Evolutionary conservation across 2,329 filamentous ascomycete species (phyloP).

Genomic region (Rhinocladiella similis): DNA sequence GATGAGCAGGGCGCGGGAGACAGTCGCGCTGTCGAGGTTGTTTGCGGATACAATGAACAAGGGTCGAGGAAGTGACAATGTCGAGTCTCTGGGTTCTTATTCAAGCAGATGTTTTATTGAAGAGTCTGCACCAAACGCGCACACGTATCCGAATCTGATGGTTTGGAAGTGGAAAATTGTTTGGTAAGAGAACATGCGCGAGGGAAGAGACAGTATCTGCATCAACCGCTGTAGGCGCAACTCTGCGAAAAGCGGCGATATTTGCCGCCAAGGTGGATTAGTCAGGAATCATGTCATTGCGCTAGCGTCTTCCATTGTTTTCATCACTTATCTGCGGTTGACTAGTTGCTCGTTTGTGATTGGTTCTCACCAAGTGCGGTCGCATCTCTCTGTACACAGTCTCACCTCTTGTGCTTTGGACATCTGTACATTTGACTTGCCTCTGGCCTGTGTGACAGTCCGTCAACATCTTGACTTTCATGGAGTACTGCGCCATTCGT

Average conservation of each 20-base stretch:
- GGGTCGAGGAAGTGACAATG: not conserved
- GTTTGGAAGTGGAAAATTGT: not conserved
- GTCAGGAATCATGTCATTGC: not conserved
- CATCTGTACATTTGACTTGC: not conserved
- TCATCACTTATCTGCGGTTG: not conserved
- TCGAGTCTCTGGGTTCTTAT: not conserved
- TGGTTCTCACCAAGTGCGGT: not conserved
- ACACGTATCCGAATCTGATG: not conserved
- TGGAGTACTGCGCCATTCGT: too few species aligned
- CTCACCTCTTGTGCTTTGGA: too few species aligned
- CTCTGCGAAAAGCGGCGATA: not conserved
- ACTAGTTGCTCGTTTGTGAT: not conserved
- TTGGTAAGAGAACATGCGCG: too few species aligned
- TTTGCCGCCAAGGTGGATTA: not conserved
- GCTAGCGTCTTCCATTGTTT: not conserved
- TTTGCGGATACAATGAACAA: conserved; percentile 11
- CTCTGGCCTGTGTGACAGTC: not conserved
- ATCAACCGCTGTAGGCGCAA: not conserved
- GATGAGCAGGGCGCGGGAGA: not conserved
- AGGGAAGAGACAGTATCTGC: not conserved
- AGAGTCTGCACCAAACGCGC: not conserved
- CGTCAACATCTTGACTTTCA: not conserved
- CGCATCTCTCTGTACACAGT: too few species aligned
- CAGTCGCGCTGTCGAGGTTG: conserved; percentile 14
- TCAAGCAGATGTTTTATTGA: not conserved